These are phyloP conservation scores for Tetrapisispora taiwanensis DNA, from an alignment of 805 yeast species.

Conservation along the genomic window DNA sequence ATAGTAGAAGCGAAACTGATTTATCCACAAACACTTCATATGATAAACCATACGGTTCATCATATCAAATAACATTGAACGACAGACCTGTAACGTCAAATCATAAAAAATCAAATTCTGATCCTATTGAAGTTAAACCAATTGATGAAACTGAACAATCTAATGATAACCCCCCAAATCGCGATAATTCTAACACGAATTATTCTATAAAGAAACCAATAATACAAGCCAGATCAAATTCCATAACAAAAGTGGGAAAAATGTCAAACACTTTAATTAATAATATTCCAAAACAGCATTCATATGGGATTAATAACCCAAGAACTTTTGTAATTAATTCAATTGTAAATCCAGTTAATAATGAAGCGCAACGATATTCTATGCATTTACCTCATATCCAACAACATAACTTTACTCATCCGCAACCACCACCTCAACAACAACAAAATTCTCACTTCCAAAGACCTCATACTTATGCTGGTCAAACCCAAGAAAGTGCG, in stretches of 20 bases:
- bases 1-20: not conserved
- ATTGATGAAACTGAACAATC: not conserved
- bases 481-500: not conserved
- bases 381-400: not conserved
- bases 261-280: not conserved
- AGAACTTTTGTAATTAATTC: conserved; percentile 2
- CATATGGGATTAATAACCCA: not conserved
- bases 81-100: not conserved
- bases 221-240: not conserved
- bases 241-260: not conserved
- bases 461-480: not conserved
- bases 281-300: conserved; percentile 1
- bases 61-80: not conserved
- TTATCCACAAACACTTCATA: not conserved
- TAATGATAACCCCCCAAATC: no score
- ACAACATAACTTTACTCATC: not conserved
- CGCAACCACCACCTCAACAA: not conserved
- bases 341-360: not conserved
- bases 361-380: not conserved
- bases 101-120: conserved; percentile 1
- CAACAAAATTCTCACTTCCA: not conserved
- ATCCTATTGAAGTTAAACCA: not conserved
- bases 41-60: not conserved
- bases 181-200: not conserved
- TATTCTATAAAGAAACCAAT: not conserved